Conservation (phyloP, 2,329 filamentous ascomycete species). For the Fusarium clavum region DNA sequence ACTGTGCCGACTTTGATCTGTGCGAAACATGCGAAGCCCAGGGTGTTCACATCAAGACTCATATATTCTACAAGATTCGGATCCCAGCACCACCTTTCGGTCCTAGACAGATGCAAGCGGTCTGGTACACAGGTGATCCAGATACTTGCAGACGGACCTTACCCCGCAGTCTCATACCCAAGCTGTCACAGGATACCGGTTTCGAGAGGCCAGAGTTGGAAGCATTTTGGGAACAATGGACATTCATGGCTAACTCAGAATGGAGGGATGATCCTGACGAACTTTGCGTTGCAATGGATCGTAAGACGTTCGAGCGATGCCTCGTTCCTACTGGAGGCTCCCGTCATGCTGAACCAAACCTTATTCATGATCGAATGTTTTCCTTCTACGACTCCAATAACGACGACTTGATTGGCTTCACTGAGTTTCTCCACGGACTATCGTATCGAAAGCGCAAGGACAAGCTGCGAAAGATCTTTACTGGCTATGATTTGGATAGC, state of each 20-base stretch:
- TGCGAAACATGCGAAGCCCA: conserved; percentile 92
- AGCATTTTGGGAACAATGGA: conserved; percentile 96
- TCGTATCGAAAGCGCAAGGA: conserved; percentile 76
- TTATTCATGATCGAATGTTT: conserved; percentile 97
- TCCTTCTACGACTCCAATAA: conserved; percentile 93
- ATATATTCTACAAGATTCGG: conserved; percentile 96
- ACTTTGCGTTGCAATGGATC: conserved; percentile 86
- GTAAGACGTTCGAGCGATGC: conserved; percentile 91
- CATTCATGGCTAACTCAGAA: conserved; percentile 88
- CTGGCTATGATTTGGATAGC: conserved; percentile 89
- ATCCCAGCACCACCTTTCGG: conserved; percentile 89
- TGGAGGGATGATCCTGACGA: conserved; percentile 84
- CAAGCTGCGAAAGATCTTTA: conserved; percentile 79
- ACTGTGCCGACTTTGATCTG: conserved; percentile 95
- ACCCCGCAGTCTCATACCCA: conserved; percentile 73
- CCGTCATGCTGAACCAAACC: conserved; percentile 81
- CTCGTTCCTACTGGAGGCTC: conserved; percentile 87
- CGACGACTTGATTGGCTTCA: conserved; percentile 90
- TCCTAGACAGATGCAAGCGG: conserved; percentile 80
- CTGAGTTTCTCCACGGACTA: conserved; percentile 88
- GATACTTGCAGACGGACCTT: conserved; percentile 75
- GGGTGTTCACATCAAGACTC: conserved; percentile 83
- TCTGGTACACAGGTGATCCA: conserved; percentile 91
- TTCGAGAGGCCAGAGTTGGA: conserved; percentile 91
- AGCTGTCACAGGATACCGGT: conserved; percentile 76